Evolutionary conservation across 257 asterid species (phyloP).

Genomic region (Solanum rostratum): DNA sequence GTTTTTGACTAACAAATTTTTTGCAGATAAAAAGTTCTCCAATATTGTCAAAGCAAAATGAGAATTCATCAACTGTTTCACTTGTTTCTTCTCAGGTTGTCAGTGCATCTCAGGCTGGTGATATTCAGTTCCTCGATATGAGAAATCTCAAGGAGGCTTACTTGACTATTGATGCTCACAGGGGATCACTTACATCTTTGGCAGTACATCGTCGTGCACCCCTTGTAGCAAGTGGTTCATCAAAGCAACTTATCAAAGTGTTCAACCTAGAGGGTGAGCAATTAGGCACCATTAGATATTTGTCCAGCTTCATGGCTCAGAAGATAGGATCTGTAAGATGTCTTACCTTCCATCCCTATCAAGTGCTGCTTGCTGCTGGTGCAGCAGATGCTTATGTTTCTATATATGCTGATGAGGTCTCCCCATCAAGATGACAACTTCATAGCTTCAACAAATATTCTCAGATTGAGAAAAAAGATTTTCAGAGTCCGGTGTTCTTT

Average conservation of each 20-base stretch:
- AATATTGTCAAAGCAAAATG: neutral
- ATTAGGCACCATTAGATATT: conserved; percentile 70
- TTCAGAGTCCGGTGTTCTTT: neutral
- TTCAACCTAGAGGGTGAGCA: conserved; percentile 83
- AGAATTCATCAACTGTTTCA: neutral
- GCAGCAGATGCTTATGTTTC: conserved; percentile 95
- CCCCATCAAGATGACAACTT: conserved; percentile 37
- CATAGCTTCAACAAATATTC: neutral
- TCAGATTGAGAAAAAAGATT: neutral
- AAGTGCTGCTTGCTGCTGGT: conserved; percentile 94
- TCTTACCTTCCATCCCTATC: conserved; percentile 88
- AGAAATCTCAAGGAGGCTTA: conserved; percentile 50
- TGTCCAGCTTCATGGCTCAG: conserved; percentile 95
- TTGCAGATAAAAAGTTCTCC: neutral
- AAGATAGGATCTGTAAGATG: conserved; percentile 90
- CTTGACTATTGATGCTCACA: conserved; percentile 77
- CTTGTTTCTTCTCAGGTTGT: conserved; percentile 35
- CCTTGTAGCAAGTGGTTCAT: conserved; percentile 83
- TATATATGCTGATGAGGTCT: conserved; percentile 58
- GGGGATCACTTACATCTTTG: conserved; percentile 91
- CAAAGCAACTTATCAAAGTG: conserved; percentile 78
- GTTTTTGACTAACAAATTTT: neutral
- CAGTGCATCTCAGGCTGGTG: conserved; percentile 96
- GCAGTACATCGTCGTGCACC: conserved; percentile 92
- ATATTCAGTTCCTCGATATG: conserved; percentile 67